Conservation (phyloP, 768 basidiomycete genomes). For the Lentinus tigrinus region DNA sequence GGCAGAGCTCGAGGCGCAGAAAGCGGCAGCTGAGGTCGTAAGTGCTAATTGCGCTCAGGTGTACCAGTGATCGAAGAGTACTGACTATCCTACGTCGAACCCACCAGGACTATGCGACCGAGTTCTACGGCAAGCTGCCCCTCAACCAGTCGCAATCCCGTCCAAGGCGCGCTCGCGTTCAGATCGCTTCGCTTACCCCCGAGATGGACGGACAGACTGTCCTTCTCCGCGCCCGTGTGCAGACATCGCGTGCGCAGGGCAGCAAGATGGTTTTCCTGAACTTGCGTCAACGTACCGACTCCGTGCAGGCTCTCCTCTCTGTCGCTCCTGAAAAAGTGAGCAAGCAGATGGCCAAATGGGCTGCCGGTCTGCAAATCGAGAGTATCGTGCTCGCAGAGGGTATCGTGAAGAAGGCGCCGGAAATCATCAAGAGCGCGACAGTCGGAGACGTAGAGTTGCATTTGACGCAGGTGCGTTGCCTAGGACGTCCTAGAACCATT, state of each 20-base stretch:
- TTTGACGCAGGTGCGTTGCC: conserved; percentile 63
- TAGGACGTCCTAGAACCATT: background rate
- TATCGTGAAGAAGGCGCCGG: conserved; percentile 70
- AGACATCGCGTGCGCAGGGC: conserved; percentile 88
- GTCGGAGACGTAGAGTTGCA: conserved; percentile 87
- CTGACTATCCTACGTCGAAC: background rate
- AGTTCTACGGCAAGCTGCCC: conserved; percentile 85
- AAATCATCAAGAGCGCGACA: conserved; percentile 88
- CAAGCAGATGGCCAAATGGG: conserved; percentile 98
- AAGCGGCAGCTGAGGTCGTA: conserved; percentile 65
- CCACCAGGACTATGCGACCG: conserved; percentile 67
- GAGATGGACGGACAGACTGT: conserved; percentile 71
- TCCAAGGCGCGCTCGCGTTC: conserved; percentile 53
- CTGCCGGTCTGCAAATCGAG: conserved; percentile 73
- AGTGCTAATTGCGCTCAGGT: conserved; percentile 16
- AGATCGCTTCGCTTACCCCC: conserved; percentile 64
- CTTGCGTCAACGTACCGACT: conserved; percentile 81
- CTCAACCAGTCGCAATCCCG: conserved; percentile 90
- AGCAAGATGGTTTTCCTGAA: conserved; percentile 95
- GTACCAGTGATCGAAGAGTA: background rate
- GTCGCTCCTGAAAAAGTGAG: conserved; percentile 76
- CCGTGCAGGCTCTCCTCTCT: conserved; percentile 83
- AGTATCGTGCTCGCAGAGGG: conserved; percentile 93
- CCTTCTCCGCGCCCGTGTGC: conserved; percentile 84
- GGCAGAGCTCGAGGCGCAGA: conserved; percentile 67